Evolutionary conservation across 805 yeast species (phyloP), one percentile per base, ranked within the genome.

Genomic region (Lipomyces starkeyi): DNA sequence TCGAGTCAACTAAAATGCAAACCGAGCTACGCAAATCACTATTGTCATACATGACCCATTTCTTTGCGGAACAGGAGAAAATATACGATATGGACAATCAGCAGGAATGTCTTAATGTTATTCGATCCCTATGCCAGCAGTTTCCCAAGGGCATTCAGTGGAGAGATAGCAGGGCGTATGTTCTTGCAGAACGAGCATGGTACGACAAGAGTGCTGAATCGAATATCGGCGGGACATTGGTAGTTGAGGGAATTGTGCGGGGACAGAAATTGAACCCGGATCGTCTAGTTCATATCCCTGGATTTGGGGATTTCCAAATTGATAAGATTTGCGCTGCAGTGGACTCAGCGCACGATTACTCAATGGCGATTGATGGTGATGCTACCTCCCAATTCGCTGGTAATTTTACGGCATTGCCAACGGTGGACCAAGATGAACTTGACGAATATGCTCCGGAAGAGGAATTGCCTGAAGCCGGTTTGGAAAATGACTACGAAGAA

Each of bases 151-250:
- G 91, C 0, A 83, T 96, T 59, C 86, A 86, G 29, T 95, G 99
- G 98, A 88, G 98, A 80, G 98, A 94, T 74, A 80, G 88, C n/a
- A 84, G 99, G 76, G 94, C 97, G 7, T 95, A 93, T 80, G 63
- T 95, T 63, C 84, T 95, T 9, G 93, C 96, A 1, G 96, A 93
- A 72, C 75, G 79, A 3, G 82, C 90, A 0, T 73, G 77, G 27
- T 85, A 85, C 82, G 77, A 80, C 20, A 71, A 74, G 56, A 82
- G 81, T 7, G 75, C 80, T 35, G 63, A 66, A 9, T 11, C 29
- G 13, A 52, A 54, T 32, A 35, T 47, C 9, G 67, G 65, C n/a
- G 65, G 67, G 3, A n/a, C 61, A 29, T 59, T 73, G 17, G 66
- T 58, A 2, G 84, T 95, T 6, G 89, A 88, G 76, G 99, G 99